Base-by-base conservation (phyloP, 306 rosid genomes). In the Prunus davidiana region DNA sequence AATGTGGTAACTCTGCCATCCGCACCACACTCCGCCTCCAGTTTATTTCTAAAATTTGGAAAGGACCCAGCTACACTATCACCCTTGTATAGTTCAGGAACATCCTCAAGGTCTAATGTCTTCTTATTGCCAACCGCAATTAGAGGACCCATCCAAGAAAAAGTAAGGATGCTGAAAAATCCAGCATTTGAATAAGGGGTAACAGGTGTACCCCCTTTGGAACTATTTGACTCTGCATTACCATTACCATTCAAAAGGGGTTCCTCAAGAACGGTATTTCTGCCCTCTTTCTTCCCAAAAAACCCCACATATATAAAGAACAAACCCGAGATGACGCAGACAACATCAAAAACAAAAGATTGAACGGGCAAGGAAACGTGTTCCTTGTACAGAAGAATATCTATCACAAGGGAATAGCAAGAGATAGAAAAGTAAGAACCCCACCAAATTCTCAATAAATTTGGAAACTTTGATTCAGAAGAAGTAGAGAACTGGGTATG, bases 71-170 rank as follows among this genome's bases (percentile, higher is more conserved):
- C 50, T 28, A 82, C 94, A 56, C 86, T 87, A 45, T 91, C 96
- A 27, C 19, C 25, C 50, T 38, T 66, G 28, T 77, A 81, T 67
- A 91, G 97, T 43, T 86, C 80, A 49, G 98, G 98, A 71, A 93
- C 88, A 57, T 93, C 97, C 81, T 87, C 96, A 78, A 87, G 87
- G 80, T 87, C 87, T 66, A 93, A 82, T 28, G 89, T 78, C 84
- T 88, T 93, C 80, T 84, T 83, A 62, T 81, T 79, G 20, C 98
- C 98, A 64, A 62, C 16, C 4, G 85, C 82, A 74, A 93, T 86
- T 14, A 93, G 80, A 64, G 86, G 86, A 81, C 85, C 82, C 74
- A 93, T 83, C 98, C 98, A 90, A 63, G 93, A 83, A 76, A 93
- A 93, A 13, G 90, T 86, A 55, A 93, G 93, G 66, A 85, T 47